Conservation (phyloP, 2,329 filamentous ascomycete species). For the Herpomyces periplanetae region DNA sequence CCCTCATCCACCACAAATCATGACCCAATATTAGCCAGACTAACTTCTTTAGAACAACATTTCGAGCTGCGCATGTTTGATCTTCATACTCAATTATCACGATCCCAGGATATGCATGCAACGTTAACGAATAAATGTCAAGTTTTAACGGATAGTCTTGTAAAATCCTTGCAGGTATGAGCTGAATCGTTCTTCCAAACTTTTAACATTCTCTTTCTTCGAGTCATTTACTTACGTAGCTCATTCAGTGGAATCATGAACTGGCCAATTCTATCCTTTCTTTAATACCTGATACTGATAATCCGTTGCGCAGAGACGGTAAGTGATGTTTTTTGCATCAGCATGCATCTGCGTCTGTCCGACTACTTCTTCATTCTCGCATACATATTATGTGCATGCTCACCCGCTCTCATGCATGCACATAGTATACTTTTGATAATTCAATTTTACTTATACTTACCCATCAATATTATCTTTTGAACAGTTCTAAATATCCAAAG, state of each 20-base stretch:
- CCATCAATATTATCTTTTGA: too few relatives aligned
- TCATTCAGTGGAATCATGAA: conserved; percentile 45
- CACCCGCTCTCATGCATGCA: conserved; percentile 15
- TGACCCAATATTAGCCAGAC: conserved; percentile 46
- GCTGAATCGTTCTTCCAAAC: conserved; percentile 2
- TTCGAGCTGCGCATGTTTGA: conserved; percentile 55
- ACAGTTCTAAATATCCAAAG: too few relatives aligned
- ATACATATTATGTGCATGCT: conserved; percentile 1
- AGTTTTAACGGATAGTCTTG: conserved; percentile 37
- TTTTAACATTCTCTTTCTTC: conserved; percentile 5
- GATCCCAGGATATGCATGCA: conserved; percentile 45
- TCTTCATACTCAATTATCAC: conserved; percentile 28
- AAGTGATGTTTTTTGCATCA: conserved; percentile 9
- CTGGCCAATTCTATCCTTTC: conserved; percentile 32
- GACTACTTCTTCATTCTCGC: conserved; percentile 6
- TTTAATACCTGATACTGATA: conserved; percentile 33
- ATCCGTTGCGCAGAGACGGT: conserved; percentile 44
- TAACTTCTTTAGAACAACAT: conserved; percentile 18
- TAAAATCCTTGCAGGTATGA: conserved; percentile 24
- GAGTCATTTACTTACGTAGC: conserved; percentile 2
- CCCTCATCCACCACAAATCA: conserved; percentile 29
- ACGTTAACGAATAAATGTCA: conserved; percentile 46
- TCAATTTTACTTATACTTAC: not conserved
- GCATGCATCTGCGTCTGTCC: conserved; percentile 2
- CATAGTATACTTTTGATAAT: conserved; percentile 5